Conservation (phyloP, 192 early-diverging fungal genomes). For the Coemansia guatemalensis region DNA sequence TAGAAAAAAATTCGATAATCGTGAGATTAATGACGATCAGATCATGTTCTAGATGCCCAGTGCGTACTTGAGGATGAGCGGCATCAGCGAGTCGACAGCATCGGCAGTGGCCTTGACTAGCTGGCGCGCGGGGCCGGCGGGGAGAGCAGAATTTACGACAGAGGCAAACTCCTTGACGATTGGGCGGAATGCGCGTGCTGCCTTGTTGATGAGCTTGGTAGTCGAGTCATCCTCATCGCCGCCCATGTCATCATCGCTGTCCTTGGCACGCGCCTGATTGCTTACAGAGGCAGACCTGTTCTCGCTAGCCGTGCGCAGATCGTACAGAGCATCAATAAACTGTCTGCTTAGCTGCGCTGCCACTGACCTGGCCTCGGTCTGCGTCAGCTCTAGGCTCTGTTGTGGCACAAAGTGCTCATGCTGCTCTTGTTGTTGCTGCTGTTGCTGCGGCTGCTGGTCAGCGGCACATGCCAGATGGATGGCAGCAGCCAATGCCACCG, state of each 20-base stretch:
- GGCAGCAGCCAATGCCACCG: neutral
- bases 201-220: constrained; percentile 31
- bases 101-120: constrained; percentile 40
- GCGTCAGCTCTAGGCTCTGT: constrained; percentile 17
- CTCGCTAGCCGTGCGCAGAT: constrained; percentile 19
- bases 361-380: constrained; percentile 16
- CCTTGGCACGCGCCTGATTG: constrained; percentile 21
- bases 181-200: constrained; percentile 24
- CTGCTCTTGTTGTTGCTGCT: too few species aligned
- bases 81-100: constrained; percentile 40
- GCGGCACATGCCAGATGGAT: neutral
- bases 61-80: constrained; percentile 49
- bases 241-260: constrained; percentile 19
- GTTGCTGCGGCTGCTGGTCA: too few species aligned
- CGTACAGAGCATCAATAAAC: constrained; percentile 33
- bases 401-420: too few species aligned
- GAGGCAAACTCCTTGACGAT: constrained; percentile 36
- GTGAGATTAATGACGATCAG: neutral
- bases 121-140: constrained; percentile 34
- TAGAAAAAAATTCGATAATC: constrained; percentile 9
- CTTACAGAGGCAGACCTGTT: neutral
- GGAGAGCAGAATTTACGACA: constrained; percentile 23
- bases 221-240: constrained; percentile 32
- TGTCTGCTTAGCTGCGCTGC: constrained; percentile 24
- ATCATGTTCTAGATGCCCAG: constrained; percentile 23